phyloP scores from a whole-genome alignment of 208 protist genomes.

The Leishmania braziliensis region DNA sequence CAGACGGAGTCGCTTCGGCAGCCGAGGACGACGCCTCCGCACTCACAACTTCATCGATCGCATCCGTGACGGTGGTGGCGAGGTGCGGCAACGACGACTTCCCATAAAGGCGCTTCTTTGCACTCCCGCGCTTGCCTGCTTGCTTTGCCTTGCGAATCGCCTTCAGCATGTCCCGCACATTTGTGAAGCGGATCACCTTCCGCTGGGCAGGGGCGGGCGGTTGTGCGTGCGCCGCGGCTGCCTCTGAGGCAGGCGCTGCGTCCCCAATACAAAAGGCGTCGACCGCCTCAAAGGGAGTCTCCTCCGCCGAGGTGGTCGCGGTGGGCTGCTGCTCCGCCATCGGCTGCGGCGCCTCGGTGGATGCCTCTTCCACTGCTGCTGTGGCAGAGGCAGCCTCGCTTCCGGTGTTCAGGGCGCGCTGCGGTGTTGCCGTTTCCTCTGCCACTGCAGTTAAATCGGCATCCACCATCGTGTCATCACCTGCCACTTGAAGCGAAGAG shows the following conservation, averaged over 20 bases:
- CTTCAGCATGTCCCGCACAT: slow-evolving; percentile 9
- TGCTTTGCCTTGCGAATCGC: slow-evolving; percentile 15
- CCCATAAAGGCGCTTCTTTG: not conserved
- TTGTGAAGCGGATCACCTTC: slow-evolving; percentile 12
- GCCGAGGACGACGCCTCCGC: not conserved
- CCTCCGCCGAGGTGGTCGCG: not conserved
- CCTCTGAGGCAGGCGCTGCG: not conserved
- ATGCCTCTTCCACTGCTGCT: not conserved
- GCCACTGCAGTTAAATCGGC: not conserved
- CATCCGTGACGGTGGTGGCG: not conserved
- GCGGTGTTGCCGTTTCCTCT: slow-evolving; percentile 2
- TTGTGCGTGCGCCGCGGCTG: not conserved
- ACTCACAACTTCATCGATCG: not conserved
- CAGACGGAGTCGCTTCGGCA: slow-evolving; percentile 13
- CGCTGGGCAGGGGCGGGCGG: not conserved
- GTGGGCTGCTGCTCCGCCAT: not conserved
- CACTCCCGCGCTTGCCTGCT: not conserved
- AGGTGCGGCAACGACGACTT: not conserved
- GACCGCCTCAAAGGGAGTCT: not conserved
- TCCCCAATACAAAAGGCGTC: not conserved
- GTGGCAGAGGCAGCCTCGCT: not conserved
- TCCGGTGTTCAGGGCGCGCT: not conserved
- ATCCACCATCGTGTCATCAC: not conserved
- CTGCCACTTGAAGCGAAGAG: not conserved
- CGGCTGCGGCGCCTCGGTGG: not conserved